phyloP scores from a whole-genome alignment of 164 flowering plant genomes.

The Berberis vulgaris region DNA sequence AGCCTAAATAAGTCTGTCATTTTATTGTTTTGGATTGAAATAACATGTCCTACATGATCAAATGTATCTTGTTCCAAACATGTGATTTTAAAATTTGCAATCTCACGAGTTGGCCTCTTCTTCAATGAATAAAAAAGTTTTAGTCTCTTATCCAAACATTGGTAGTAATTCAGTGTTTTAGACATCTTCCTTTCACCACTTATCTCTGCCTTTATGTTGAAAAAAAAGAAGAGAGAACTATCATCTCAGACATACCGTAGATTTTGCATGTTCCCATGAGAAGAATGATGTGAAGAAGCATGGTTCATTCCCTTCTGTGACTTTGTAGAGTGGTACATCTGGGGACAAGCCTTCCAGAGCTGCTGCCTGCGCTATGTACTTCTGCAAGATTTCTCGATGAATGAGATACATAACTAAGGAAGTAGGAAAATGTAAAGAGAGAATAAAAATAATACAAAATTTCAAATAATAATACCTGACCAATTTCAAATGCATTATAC shows the following conservation, averaged over 20 bases:
- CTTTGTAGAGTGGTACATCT: conserved; percentile 77
- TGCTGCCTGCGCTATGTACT: conserved; percentile 68
- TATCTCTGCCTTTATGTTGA: too few relatives aligned
- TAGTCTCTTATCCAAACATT: too few relatives aligned
- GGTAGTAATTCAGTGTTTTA: too few relatives aligned
- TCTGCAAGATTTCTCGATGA: conserved; percentile 39
- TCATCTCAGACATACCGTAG: conserved; percentile 50
- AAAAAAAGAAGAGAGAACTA: neutral
- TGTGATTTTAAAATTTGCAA: too few relatives aligned
- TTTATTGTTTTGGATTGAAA: too few relatives aligned
- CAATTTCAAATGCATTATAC: conserved; percentile 84
- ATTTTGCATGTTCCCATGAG: conserved; percentile 89
- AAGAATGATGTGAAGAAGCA: conserved; percentile 92
- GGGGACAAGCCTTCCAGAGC: conserved; percentile 72
- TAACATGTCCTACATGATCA: too few relatives aligned
- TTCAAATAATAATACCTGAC: conserved; percentile 47
- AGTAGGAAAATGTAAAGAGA: neutral
- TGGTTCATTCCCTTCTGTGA: conserved; percentile 98
- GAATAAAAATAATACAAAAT: neutral
- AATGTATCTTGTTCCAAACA: too few relatives aligned
- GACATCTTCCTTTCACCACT: too few relatives aligned
- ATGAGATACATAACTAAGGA: neutral
- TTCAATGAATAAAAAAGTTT: too few relatives aligned
- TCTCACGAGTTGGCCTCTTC: too few relatives aligned
- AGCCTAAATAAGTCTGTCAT: too few relatives aligned